These are phyloP conservation scores for Leccinellum albellum DNA, from an alignment of 768 basidiomycete species.

Conservation along the genomic window DNA sequence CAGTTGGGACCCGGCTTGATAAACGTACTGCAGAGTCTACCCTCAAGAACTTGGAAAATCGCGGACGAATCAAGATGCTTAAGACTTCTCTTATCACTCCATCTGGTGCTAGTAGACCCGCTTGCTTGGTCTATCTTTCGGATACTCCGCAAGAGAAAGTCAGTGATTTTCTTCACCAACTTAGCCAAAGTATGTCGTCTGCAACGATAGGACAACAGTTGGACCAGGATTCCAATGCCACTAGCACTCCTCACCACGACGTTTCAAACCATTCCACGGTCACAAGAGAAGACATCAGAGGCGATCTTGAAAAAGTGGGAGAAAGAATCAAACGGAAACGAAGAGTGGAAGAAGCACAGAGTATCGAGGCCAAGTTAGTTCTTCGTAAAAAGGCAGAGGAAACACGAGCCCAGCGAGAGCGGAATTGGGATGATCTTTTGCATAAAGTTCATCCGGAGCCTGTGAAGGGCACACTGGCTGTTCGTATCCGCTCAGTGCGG, in stretches of 20 bases:
- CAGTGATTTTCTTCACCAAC: conserved; percentile 52
- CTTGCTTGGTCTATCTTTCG: conserved; percentile 65
- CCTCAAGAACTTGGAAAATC: conserved; percentile 57
- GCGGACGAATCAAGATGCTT: conserved; percentile 66
- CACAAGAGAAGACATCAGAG: conserved; percentile 36
- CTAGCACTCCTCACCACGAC: conserved; percentile 51
- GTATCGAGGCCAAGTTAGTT: conserved; percentile 45
- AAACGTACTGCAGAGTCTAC: conserved; percentile 65
- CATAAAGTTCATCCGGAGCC: conserved; percentile 50
- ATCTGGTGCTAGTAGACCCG: conserved; percentile 56
- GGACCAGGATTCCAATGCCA: conserved; percentile 47
- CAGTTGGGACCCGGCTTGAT: conserved; percentile 64
- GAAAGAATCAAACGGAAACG: conserved; percentile 33
- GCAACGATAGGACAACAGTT: conserved; percentile 35
- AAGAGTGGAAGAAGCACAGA: conserved; percentile 28
- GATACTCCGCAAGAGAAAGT: conserved; percentile 50
- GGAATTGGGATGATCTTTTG: conserved; percentile 63
- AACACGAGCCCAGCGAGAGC: conserved; percentile 53
- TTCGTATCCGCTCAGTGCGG: conserved; percentile 54
- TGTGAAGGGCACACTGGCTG: conserved; percentile 42
- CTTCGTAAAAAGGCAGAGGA: conserved; percentile 65
- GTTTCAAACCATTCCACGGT: conserved; percentile 44
- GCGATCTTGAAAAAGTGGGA: conserved; percentile 43
- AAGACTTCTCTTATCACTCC: conserved; percentile 58
- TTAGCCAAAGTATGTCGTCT: conserved; percentile 39